Evolutionary conservation across 495 filamentous ascomycete species (phyloP).

Genomic region (Parathielavia hyrcaniae): DNA sequence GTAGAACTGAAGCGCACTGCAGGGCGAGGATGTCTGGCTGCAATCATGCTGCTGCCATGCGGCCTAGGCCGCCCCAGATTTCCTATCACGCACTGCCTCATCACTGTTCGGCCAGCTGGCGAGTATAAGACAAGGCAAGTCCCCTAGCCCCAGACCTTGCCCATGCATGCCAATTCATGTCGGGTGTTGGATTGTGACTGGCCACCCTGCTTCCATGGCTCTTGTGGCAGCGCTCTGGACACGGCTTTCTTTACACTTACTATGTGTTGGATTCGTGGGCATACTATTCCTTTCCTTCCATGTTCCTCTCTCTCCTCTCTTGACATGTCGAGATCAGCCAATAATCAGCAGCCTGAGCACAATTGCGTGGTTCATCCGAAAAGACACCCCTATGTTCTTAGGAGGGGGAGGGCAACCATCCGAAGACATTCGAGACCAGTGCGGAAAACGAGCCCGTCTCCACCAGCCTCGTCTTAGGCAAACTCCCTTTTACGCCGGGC

Average conservation of each 20-base stretch:
- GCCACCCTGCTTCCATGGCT: constrained; percentile 1
- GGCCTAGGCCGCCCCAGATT: constrained; percentile 6
- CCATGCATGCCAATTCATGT: constrained; percentile 19
- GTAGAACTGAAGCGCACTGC: neutral
- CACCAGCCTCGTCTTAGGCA: neutral
- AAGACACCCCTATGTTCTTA: no score
- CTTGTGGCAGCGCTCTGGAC: neutral
- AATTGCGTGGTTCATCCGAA: no score
- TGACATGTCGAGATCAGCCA: no score
- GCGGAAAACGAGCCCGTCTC: neutral
- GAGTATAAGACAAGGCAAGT: constrained; percentile 8
- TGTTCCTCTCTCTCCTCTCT: no score
- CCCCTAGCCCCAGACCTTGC: constrained; percentile 21
- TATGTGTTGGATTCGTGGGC: no score
- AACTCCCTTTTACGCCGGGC: neutral
- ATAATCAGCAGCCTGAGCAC: no score
- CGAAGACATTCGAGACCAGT: neutral
- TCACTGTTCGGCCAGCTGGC: neutral
- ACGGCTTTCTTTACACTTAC: neutral
- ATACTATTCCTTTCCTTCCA: neutral
- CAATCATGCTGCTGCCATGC: constrained; percentile 19
- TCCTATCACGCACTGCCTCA: constrained; percentile 11
- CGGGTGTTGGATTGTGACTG: constrained; percentile 11
- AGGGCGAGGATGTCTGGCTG: neutral
- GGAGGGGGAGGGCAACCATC: neutral